A percentile compares a stretch with the other conserved stretches of the same genome.
Conservation (phyloP, 495 filamentous ascomycete genomes). For the Physcia stellaris region DNA sequence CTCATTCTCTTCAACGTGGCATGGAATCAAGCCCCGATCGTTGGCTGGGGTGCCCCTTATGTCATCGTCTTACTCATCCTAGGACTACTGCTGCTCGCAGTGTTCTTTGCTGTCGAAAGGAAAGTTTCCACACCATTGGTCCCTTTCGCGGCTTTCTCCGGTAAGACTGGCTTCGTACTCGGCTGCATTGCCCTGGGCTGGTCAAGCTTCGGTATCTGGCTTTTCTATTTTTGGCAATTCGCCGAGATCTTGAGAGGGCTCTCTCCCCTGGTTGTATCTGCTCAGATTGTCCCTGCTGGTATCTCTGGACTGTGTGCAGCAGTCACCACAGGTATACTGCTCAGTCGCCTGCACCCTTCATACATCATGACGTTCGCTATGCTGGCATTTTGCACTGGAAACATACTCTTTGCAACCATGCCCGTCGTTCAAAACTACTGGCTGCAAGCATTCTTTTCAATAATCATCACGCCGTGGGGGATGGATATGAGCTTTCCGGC, state of each 20-base stretch:
- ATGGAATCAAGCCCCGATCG: constrained; percentile 35
- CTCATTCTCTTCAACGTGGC: constrained; percentile 34
- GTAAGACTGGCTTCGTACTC: constrained; percentile 29
- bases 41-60: constrained; percentile 32
- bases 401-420: constrained; percentile 21
- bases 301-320: constrained; percentile 27
- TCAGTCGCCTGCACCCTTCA: constrained; percentile 22
- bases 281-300: constrained; percentile 24
- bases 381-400: constrained; percentile 27
- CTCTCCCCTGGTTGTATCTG: constrained; percentile 25
- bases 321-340: constrained; percentile 29
- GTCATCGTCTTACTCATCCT: constrained; percentile 32
- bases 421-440: constrained; percentile 31
- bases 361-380: constrained; percentile 39
- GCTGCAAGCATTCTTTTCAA: constrained; percentile 31
- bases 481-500: constrained; percentile 36
- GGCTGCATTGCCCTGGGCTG: constrained; percentile 34
- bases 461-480: constrained; percentile 36
- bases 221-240: constrained; percentile 34
- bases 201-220: constrained; percentile 33
- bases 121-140: constrained; percentile 28
- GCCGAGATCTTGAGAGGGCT: constrained; percentile 21
- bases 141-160: constrained; percentile 26
- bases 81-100: constrained; percentile 24
- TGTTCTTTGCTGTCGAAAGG: constrained; percentile 31